Conservation (phyloP, 257 asterid species). For the Rauvolfia tetraphylla region DNA sequence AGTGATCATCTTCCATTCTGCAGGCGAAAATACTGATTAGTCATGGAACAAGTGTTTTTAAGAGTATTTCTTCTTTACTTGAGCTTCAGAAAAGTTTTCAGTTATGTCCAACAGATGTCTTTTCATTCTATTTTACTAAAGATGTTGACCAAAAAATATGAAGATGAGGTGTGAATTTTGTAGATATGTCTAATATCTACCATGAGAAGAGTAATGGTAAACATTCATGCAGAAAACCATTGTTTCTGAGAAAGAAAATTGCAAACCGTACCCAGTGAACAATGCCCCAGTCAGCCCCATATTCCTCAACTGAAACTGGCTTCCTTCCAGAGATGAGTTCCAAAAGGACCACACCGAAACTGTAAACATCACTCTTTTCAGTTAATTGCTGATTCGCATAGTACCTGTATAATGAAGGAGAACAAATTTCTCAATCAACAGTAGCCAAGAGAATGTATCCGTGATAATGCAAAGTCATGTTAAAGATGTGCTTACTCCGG, state of each 20-base stretch:
- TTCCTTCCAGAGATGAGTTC: conserved; percentile 91
- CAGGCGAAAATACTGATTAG: background rate
- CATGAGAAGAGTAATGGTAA: background rate
- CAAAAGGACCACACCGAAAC: conserved; percentile 91
- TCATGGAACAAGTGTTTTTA: background rate
- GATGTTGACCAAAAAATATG: background rate
- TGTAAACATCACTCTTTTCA: conserved; percentile 93
- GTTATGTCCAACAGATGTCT: background rate
- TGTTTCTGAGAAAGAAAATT: background rate
- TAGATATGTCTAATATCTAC: background rate
- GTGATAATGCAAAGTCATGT: conserved; percentile 2
- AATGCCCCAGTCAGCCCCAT: conserved; percentile 94
- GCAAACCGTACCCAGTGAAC: conserved; percentile 86
- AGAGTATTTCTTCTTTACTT: background rate
- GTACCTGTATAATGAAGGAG: conserved; percentile 44
- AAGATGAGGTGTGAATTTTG: background rate
- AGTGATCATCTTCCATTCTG: too few relatives aligned
- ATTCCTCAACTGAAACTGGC: conserved; percentile 79
- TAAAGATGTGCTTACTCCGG: conserved; percentile 65
- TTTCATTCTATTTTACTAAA: background rate
- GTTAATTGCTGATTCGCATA: conserved; percentile 94
- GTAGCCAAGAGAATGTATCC: background rate
- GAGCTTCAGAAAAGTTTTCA: background rate
- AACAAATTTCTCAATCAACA: background rate
- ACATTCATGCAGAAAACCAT: background rate